A percentile compares a stretch with the other conserved stretches of the same genome.
These are phyloP conservation scores for Haematococcus lacustris DNA, from an alignment of 139 green algal genomes.

Conservation along the genomic window DNA sequence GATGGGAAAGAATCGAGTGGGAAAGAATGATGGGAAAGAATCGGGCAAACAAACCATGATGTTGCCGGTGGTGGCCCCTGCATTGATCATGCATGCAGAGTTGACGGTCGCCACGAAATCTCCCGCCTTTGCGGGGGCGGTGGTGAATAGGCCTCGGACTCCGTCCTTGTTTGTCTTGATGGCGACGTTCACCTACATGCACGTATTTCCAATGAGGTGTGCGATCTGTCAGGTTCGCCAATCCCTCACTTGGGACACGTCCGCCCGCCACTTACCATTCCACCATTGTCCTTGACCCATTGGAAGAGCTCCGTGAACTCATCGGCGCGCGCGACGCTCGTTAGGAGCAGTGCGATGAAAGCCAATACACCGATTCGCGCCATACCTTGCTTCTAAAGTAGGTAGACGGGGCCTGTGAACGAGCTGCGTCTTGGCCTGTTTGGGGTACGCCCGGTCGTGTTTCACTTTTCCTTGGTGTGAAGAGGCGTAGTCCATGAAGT, in stretches of 20 bases:
- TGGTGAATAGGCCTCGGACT: not conserved
- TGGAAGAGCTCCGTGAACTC: not conserved
- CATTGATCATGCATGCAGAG: conserved; percentile 1
- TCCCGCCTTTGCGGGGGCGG: not conserved
- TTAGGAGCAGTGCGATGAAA: no score
- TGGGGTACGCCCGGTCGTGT: no score
- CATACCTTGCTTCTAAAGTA: no score
- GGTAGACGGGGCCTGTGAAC: no score
- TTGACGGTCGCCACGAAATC: not conserved
- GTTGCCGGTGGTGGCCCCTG: not conserved
- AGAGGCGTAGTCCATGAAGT: no score
- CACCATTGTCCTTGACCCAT: conserved; percentile 5
- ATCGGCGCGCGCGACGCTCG: no score
- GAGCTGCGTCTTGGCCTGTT: no score
- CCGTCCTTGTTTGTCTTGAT: conserved; percentile 1
- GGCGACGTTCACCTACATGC: not conserved
- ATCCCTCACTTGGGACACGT: not conserved
- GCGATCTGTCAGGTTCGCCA: not conserved
- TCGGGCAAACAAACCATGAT: not conserved
- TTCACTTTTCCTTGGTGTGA: no score
- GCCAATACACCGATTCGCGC: no score
- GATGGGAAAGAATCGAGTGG: not conserved
- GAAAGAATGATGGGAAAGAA: not conserved
- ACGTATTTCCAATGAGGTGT: not conserved
- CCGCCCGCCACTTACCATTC: not conserved